Percentiles rank a stretch among this genome's conserved stretches.
Evolutionary conservation across 2,329 filamentous ascomycete genomes (phyloP).

Genomic region (Plectosphaerella sp.): DNA sequence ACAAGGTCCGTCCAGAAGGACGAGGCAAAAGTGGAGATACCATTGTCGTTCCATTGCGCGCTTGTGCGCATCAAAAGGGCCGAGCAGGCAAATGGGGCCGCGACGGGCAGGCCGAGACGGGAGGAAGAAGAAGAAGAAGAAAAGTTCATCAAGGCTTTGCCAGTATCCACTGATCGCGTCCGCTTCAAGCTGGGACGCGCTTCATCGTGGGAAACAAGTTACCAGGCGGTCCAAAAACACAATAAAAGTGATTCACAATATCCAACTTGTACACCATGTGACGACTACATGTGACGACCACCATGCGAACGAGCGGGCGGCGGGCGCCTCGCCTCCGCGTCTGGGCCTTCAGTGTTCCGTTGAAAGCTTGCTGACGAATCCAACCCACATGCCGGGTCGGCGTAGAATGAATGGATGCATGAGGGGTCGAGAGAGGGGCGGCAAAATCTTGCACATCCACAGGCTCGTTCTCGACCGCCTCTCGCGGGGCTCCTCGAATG

Average conservation of each 20-base stretch:
- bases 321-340: no score
- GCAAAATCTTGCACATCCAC: no score
- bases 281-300: background rate
- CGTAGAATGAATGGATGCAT: no score
- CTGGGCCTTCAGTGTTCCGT: no score
- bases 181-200: constrained; percentile 9
- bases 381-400: no score
- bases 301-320: no score
- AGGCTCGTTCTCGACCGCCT: no score
- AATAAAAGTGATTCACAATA: background rate
- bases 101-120: background rate
- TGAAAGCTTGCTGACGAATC: no score
- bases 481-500: no score
- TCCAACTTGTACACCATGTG: background rate
- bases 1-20: constrained; percentile 2
- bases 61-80: constrained; percentile 1
- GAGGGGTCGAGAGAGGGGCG: no score
- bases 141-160: constrained; percentile 3
- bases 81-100: background rate
- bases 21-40: constrained; percentile 8
- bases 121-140: constrained; percentile 4
- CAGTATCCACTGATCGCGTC: no score
- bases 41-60: background rate
- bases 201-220: background rate
- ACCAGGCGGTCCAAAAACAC: background rate